Conservation (phyloP, 495 filamentous ascomycete genomes). For the Xylaria longipes region DNA sequence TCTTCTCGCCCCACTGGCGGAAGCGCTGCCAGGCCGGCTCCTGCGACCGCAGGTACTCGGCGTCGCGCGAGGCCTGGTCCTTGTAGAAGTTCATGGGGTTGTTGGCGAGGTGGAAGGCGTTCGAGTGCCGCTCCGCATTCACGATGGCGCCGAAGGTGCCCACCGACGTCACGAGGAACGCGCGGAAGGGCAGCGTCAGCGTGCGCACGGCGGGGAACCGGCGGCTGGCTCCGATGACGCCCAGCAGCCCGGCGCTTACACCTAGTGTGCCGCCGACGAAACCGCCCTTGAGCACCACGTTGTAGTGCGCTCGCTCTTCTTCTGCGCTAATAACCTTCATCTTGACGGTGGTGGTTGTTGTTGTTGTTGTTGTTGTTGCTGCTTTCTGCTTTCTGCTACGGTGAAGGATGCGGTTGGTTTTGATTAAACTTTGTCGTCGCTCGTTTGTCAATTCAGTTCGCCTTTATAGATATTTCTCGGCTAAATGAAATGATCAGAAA, state of each 20-base stretch:
- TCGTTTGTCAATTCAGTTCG: not conserved
- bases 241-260: constrained; percentile 65
- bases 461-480: not conserved
- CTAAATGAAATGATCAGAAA: not conserved
- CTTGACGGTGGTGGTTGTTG: constrained; percentile 33
- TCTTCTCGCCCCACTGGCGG: constrained; percentile 67
- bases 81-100: constrained; percentile 71
- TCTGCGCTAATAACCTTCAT: constrained; percentile 98
- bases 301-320: constrained; percentile 75
- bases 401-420: not conserved
- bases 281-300: constrained; percentile 78
- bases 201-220: constrained; percentile 76
- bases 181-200: constrained; percentile 85
- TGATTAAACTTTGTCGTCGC: not conserved
- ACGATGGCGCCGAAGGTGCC: constrained; percentile 88
- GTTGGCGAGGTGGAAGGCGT: constrained; percentile 71
- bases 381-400: not conserved
- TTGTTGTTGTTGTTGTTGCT: not conserved
- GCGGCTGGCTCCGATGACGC: constrained; percentile 64
- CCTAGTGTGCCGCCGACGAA: constrained; percentile 71
- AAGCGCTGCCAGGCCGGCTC: constrained; percentile 57
- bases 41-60: constrained; percentile 52
- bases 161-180: constrained; percentile 84
- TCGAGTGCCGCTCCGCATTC: constrained; percentile 79
- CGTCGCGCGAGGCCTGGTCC: constrained; percentile 59